A percentile compares a stretch with the other conserved stretches of the same genome.
Conservation (phyloP, 371 early-diverging fungal genomes). For the Mortierella sp. region DNA sequence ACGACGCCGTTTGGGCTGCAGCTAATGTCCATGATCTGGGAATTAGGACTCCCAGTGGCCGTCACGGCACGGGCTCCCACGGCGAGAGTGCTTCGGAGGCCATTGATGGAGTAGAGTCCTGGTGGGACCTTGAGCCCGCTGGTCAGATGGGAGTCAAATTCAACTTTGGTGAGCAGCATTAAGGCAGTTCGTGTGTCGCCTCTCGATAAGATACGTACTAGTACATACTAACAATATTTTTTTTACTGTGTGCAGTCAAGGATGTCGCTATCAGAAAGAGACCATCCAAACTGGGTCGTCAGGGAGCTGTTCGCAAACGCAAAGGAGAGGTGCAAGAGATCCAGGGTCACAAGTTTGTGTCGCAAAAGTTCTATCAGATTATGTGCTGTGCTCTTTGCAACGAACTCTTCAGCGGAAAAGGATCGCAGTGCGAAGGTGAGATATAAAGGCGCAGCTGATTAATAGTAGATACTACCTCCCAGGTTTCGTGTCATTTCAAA, state of each 20-base stretch:
- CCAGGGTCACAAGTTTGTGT: slow-evolving; percentile 89
- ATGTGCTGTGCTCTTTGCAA: slow-evolving; percentile 93
- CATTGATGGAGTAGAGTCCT: slow-evolving; percentile 70
- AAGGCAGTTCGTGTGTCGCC: too few species aligned
- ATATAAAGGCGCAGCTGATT: background rate
- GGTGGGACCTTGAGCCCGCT: slow-evolving; percentile 92
- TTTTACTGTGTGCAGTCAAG: slow-evolving; percentile 28
- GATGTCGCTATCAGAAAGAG: slow-evolving; percentile 56
- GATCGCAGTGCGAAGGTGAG: slow-evolving; percentile 83
- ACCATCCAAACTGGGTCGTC: slow-evolving; percentile 79
- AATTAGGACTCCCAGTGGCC: slow-evolving; percentile 24
- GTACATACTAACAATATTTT: background rate
- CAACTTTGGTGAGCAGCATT: slow-evolving; percentile 74
- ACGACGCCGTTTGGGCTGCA: slow-evolving; percentile 62
- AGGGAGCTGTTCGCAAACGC: slow-evolving; percentile 88
- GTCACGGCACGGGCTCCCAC: slow-evolving; percentile 4
- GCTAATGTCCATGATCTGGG: slow-evolving; percentile 49
- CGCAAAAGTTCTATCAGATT: slow-evolving; percentile 85
- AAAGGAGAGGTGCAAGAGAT: slow-evolving; percentile 75
- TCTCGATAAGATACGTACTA: background rate
- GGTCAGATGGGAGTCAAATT: slow-evolving; percentile 83
- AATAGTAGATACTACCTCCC: too few species aligned
- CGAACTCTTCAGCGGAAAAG: slow-evolving; percentile 87
- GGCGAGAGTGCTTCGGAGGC: slow-evolving; percentile 10
- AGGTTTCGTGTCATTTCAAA: too few species aligned